A percentile compares a stretch with the other conserved stretches of the same genome.
phyloP scores from a whole-genome alignment of 1,284 basidiomycete genomes.

The Cryptococcus amylolentus region DNA sequence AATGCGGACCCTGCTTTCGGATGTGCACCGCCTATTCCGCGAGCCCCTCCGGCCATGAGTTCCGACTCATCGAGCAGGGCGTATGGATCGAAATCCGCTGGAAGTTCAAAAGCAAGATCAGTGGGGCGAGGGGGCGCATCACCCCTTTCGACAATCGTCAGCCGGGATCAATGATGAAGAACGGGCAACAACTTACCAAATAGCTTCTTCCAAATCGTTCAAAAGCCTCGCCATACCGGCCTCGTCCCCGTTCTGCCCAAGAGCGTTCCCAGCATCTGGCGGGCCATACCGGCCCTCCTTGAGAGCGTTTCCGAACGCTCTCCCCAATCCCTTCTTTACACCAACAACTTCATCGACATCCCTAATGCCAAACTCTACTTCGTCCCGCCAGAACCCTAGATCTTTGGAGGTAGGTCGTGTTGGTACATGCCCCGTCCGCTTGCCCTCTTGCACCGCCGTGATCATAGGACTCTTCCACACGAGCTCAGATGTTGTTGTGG shows the following conservation, averaged over 20 bases:
- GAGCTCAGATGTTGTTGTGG: background rate
- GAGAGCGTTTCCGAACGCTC: constrained; percentile 36
- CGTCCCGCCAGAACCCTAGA: constrained; percentile 36
- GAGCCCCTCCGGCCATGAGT: constrained; percentile 1
- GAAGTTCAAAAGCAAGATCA: constrained; percentile 41
- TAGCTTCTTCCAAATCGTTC: constrained; percentile 44
- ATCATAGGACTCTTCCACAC: constrained; percentile 36
- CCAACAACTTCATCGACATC: constrained; percentile 46
- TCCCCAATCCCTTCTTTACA: constrained; percentile 36
- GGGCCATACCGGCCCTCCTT: constrained; percentile 34
- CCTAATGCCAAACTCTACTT: constrained; percentile 32
- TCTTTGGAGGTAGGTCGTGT: constrained; percentile 21
- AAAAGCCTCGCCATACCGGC: constrained; percentile 37
- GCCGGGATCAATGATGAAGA: no score
- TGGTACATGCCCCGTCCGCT: constrained; percentile 23
- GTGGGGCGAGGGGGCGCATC: constrained; percentile 40
- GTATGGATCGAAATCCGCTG: constrained; percentile 42
- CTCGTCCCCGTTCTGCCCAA: constrained; percentile 21
- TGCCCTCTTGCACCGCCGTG: constrained; percentile 39
- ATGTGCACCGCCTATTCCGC: background rate
- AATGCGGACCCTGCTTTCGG: background rate
- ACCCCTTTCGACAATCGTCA: constrained; percentile 24
- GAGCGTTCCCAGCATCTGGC: constrained; percentile 27
- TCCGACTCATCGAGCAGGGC: constrained; percentile 15
- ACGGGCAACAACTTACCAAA: constrained; percentile 29